Percentiles rank a stretch among this genome's conserved stretches.
Conservation (phyloP, 139 green algal genomes). For the Coccomyxa sp. region DNA sequence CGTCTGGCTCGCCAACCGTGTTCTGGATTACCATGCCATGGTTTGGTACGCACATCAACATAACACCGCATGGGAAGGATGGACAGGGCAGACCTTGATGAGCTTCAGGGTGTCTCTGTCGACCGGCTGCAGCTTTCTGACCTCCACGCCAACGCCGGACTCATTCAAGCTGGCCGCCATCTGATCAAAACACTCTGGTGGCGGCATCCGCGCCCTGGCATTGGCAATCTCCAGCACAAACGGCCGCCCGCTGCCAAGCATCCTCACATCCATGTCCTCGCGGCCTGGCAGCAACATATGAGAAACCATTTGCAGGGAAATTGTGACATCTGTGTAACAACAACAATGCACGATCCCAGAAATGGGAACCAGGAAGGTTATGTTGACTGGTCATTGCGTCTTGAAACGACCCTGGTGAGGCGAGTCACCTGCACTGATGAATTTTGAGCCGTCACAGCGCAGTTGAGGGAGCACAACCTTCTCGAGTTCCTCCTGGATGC, state of each 20-base stretch:
- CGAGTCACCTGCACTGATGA: slow-evolving; percentile 30
- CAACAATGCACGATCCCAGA: not conserved
- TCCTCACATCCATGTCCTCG: slow-evolving; percentile 87
- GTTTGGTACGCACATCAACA: too few relatives aligned
- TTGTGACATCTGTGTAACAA: not conserved
- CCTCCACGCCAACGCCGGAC: slow-evolving; percentile 13
- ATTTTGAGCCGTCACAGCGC: slow-evolving; percentile 26
- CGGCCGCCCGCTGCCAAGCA: slow-evolving; percentile 76
- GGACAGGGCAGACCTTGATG: slow-evolving; percentile 5
- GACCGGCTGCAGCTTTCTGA: not conserved
- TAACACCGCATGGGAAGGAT: too few relatives aligned
- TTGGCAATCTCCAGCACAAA: slow-evolving; percentile 76
- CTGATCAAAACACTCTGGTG: not conserved
- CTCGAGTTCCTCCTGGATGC: slow-evolving; percentile 40
- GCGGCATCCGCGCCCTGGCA: slow-evolving; percentile 15
- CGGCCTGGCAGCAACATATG: slow-evolving; percentile 42
- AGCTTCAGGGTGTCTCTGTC: not conserved
- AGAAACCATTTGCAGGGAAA: too few relatives aligned
- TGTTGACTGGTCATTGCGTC: not conserved
- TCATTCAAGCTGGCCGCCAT: slow-evolving; percentile 1
- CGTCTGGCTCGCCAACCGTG: too few relatives aligned
- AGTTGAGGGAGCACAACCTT: slow-evolving; percentile 25
- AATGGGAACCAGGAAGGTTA: not conserved
- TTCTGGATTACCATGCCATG: too few relatives aligned
- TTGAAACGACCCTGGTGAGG: not conserved